Evolutionary conservation across 768 basidiomycete genomes (phyloP).

Genomic region (Hydnum rufescens): DNA sequence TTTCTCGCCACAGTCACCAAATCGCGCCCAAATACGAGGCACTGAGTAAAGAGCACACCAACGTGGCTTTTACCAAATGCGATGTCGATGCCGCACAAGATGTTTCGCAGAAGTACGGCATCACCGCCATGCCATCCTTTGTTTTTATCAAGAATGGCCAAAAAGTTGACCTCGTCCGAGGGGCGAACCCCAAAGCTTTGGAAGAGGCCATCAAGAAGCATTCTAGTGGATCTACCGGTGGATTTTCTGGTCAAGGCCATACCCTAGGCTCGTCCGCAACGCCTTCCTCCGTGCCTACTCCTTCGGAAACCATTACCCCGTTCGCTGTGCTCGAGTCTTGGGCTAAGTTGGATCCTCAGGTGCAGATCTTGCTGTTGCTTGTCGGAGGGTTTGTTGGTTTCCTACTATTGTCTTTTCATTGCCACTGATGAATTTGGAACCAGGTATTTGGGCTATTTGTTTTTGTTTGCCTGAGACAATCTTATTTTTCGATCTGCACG

Average conservation of each 20-base stretch:
- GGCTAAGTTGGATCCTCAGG: slow-evolving; percentile 40
- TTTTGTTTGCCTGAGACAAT: background rate
- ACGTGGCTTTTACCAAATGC: slow-evolving; percentile 58
- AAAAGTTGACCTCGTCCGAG: slow-evolving; percentile 52
- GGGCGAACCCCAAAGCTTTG: slow-evolving; percentile 51
- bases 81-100: slow-evolving; percentile 38
- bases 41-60: slow-evolving; percentile 43
- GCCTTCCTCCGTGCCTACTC: slow-evolving; percentile 13
- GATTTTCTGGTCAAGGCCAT: slow-evolving; percentile 55
- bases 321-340: slow-evolving; percentile 16
- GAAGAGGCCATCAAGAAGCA: slow-evolving; percentile 38
- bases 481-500: too few relatives aligned
- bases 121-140: slow-evolving; percentile 77
- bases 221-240: slow-evolving; percentile 23
- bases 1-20: slow-evolving; percentile 23
- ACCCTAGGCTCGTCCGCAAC: slow-evolving; percentile 34
- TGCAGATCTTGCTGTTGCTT: slow-evolving; percentile 43
- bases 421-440: background rate
- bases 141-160: slow-evolving; percentile 48
- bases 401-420: background rate
- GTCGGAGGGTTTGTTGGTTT: slow-evolving; percentile 33
- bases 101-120: slow-evolving; percentile 38
- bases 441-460: background rate
- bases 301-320: slow-evolving; percentile 21
- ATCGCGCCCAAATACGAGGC: slow-evolving; percentile 62